Conservation (phyloP, 495 filamentous ascomycete species). For the Cudoniella acicularis region DNA sequence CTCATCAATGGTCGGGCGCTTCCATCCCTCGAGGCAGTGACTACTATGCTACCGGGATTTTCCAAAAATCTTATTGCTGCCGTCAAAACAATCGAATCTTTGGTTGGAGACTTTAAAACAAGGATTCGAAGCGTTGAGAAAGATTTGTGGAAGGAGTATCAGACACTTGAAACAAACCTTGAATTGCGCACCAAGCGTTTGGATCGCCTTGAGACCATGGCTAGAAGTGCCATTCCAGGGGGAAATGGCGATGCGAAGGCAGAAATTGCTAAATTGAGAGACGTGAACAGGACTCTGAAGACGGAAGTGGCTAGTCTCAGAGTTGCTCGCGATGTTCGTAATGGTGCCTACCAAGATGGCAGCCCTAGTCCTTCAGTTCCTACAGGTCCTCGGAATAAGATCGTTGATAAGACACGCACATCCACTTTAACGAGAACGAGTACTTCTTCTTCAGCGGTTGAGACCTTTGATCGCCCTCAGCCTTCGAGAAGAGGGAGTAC, state of each 20-base stretch:
- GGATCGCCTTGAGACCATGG: constrained; percentile 78
- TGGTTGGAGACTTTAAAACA: constrained; percentile 75
- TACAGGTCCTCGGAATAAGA: constrained; percentile 38
- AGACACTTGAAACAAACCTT: constrained; percentile 76
- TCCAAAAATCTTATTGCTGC: constrained; percentile 83
- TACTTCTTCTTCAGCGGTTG: constrained; percentile 19
- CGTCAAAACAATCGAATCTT: constrained; percentile 80
- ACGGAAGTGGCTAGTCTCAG: constrained; percentile 77
- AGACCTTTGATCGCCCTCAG: constrained; percentile 11
- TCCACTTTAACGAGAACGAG: constrained; percentile 21
- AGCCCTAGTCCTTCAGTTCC: constrained; percentile 46
- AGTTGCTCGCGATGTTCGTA: constrained; percentile 31
- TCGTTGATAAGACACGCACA: constrained; percentile 10
- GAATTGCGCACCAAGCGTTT: constrained; percentile 76
- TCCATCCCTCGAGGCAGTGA: constrained; percentile 75
- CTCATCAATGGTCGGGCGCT: constrained; percentile 80
- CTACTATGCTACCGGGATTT: constrained; percentile 75
- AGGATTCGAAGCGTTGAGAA: constrained; percentile 81
- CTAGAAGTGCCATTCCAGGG: constrained; percentile 46
- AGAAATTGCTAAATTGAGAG: constrained; percentile 68
- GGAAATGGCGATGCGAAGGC: constrained; percentile 36
- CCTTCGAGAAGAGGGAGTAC: constrained; percentile 6
- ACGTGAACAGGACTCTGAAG: constrained; percentile 77
- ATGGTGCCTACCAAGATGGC: constrained; percentile 21
- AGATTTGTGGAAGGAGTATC: constrained; percentile 86